Evolutionary conservation across 768 basidiomycete genomes (phyloP).

Genomic region (Russula lepida): DNA sequence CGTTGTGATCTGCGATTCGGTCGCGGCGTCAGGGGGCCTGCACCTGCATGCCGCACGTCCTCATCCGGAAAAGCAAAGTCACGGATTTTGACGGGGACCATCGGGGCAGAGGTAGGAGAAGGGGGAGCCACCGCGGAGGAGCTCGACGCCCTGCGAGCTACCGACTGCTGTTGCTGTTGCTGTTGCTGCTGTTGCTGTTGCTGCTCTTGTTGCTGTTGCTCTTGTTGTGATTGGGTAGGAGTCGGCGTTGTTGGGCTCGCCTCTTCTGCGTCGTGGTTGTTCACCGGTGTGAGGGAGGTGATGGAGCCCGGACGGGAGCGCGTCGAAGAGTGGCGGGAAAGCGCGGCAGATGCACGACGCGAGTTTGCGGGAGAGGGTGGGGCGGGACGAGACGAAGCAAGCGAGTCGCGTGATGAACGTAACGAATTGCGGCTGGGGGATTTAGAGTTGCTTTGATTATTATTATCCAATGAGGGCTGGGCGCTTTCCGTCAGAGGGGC

Average conservation of each 20-base stretch:
- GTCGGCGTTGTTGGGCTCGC: constrained; percentile 12
- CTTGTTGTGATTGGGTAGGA: not conserved
- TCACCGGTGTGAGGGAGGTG: constrained; percentile 24
- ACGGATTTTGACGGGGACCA: constrained; percentile 36
- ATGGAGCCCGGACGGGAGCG: constrained; percentile 32
- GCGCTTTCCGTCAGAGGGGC: not conserved
- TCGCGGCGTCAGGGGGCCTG: constrained; percentile 35
- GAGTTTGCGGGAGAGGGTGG: constrained; percentile 52
- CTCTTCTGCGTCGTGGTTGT: constrained; percentile 4
- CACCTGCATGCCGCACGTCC: constrained; percentile 39
- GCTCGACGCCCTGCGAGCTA: not conserved
- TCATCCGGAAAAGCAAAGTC: constrained; percentile 38
- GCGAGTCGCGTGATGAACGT: constrained; percentile 28
- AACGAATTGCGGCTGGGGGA: constrained; percentile 30
- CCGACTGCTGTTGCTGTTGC: no score
- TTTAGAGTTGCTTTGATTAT: constrained; percentile 22
- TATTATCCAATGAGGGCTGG: constrained; percentile 8
- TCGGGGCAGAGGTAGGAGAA: not conserved
- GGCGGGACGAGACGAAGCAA: constrained; percentile 47
- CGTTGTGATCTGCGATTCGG: constrained; percentile 31
- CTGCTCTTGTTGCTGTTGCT: not conserved
- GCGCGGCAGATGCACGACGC: constrained; percentile 34
- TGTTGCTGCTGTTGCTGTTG: not conserved
- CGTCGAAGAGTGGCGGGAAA: constrained; percentile 31
- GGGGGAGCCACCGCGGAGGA: constrained; percentile 6